phyloP scores from a whole-genome alignment of 2,329 filamentous ascomycete genomes.

The Aspergillus calidoustus region DNA sequence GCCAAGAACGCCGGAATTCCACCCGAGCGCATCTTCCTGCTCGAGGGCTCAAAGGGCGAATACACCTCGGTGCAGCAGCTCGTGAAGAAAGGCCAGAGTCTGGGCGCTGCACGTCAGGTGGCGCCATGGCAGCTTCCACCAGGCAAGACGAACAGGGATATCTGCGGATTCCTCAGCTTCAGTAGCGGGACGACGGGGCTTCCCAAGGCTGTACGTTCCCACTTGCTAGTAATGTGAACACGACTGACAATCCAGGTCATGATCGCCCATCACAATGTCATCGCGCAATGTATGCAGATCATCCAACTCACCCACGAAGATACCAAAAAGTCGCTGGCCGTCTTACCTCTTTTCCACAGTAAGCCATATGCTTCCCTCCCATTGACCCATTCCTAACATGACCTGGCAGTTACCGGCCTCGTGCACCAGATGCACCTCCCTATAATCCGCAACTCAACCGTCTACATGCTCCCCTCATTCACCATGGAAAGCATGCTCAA shows the following conservation, averaged over 20 bases:
- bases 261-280: conserved; percentile 60
- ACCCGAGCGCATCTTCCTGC: conserved; percentile 58
- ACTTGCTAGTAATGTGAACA: too few species aligned
- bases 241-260: conserved; percentile 43
- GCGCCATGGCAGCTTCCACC: conserved; percentile 54
- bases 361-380: neutral
- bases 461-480: conserved; percentile 68
- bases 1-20: conserved; percentile 60
- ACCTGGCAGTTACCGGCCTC: conserved; percentile 57
- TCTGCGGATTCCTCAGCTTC: conserved; percentile 59
- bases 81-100: conserved; percentile 36
- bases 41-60: conserved; percentile 58
- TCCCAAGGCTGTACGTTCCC: conserved; percentile 47
- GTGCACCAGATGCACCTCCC: conserved; percentile 68
- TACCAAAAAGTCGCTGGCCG: conserved; percentile 58
- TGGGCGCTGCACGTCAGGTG: conserved; percentile 50
- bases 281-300: conserved; percentile 66
- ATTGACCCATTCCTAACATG: neutral
- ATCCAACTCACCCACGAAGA: conserved; percentile 56
- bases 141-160: conserved; percentile 61
- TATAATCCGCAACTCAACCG: conserved; percentile 66
- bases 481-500: conserved; percentile 64
- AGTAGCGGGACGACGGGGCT: conserved; percentile 56
- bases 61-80: conserved; percentile 50
- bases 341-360: conserved; percentile 65